phyloP scores from a whole-genome alignment of 441 rosid genomes.

The Mallotus japonicus region DNA sequence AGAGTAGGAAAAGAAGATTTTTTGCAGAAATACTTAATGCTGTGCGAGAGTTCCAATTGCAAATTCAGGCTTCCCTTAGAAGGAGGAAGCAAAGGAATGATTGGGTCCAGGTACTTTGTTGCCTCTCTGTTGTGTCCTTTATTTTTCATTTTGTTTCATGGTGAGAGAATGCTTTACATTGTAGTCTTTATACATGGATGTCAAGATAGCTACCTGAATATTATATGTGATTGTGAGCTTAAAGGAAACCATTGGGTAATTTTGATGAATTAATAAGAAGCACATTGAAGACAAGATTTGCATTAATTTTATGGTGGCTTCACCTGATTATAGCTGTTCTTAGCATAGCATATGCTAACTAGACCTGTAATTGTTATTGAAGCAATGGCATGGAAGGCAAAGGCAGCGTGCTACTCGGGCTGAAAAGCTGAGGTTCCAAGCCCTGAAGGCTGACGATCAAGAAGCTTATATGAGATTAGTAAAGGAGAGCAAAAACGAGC shows the following conservation, averaged over 20 bases:
- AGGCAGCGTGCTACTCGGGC: conserved; percentile 98
- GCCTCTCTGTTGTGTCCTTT: conserved; percentile 10
- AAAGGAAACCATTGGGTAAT: background rate
- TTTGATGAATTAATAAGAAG: conserved; percentile 10
- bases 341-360: conserved; percentile 13
- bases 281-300: conserved; percentile 8
- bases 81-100: conserved; percentile 98
- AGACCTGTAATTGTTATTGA: conserved; percentile 14
- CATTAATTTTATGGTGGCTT: background rate
- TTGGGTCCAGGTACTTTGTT: conserved; percentile 65
- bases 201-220: conserved; percentile 11
- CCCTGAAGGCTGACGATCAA: conserved; percentile 95
- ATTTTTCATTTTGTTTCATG: conserved; percentile 5
- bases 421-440: conserved; percentile 94
- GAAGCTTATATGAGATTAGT: conserved; percentile 97
- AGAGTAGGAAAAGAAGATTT: conserved; percentile 82
- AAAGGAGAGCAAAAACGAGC: conserved; percentile 97
- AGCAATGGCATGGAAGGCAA: conserved; percentile 99
- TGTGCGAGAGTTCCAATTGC: conserved; percentile 86
- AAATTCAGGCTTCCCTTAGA: conserved; percentile 75
- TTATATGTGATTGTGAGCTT: conserved; percentile 3
- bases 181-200: background rate
- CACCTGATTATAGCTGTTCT: conserved; percentile 1
- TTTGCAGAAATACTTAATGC: conserved; percentile 89
- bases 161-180: background rate